A percentile compares a stretch with the other conserved stretches of the same genome.
phyloP scores from a whole-genome alignment of 179 eudicot genomes.

The Carnegiea gigantea region DNA sequence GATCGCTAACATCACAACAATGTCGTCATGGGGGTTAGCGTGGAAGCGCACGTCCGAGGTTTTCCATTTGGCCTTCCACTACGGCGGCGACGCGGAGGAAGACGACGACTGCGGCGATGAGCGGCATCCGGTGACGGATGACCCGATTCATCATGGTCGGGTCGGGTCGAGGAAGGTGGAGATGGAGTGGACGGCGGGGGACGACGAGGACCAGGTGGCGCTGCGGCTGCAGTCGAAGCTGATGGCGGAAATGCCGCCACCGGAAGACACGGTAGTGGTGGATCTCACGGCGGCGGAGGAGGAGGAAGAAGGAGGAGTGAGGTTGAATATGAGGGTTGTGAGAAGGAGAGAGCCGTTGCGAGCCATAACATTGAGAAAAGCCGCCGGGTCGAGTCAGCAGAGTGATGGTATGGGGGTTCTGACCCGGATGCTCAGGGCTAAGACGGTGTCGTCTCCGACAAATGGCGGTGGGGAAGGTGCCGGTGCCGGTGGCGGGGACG shows the following conservation, averaged over 20 bases:
- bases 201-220: constrained; percentile 96
- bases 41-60: constrained; percentile 86
- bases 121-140: neutral
- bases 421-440: constrained; percentile 58
- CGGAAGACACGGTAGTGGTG: constrained; percentile 74
- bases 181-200: constrained; percentile 87
- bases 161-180: constrained; percentile 34
- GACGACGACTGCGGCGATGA: neutral
- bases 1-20: neutral
- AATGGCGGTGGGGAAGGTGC: constrained; percentile 1
- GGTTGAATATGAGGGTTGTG: constrained; percentile 72
- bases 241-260: constrained; percentile 85
- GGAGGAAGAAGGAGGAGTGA: constrained; percentile 33
- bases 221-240: constrained; percentile 75
- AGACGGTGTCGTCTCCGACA: constrained; percentile 13
- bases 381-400: constrained; percentile 80
- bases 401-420: constrained; percentile 89
- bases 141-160: constrained; percentile 13
- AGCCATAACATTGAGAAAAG: constrained; percentile 58
- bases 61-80: constrained; percentile 65
- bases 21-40: constrained; percentile 90
- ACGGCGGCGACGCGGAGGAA: constrained; percentile 28
- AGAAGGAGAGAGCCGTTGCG: constrained; percentile 73
- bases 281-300: constrained; percentile 35
- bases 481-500: constrained; percentile 20